Percentiles rank a stretch among this genome's conserved stretches.
phyloP scores from a whole-genome alignment of 2,329 filamentous ascomycete species.

The Talaromyces sp. region DNA sequence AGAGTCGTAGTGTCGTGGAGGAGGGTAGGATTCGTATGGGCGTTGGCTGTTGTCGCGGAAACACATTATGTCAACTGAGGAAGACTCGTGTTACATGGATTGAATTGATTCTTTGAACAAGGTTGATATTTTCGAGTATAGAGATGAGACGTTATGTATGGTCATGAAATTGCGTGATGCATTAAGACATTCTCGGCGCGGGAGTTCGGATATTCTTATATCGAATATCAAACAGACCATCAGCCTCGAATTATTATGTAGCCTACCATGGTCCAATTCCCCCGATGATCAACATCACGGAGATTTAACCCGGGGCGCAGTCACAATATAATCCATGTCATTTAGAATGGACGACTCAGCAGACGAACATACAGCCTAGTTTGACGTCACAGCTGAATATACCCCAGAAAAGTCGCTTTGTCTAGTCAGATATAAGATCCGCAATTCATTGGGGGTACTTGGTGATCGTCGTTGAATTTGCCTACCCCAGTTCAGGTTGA shows the following conservation, averaged over 20 bases:
- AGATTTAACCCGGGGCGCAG: background rate
- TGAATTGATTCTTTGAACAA: background rate
- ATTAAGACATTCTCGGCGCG: too few species aligned
- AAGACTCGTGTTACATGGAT: too few species aligned
- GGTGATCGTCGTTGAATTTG: background rate
- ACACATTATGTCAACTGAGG: background rate
- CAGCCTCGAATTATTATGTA: background rate
- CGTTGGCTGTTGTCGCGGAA: background rate
- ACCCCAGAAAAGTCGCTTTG: background rate
- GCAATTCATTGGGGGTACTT: background rate
- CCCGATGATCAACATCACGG: background rate
- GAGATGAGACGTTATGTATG: too few species aligned
- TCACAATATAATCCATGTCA: background rate
- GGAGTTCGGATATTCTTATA: too few species aligned
- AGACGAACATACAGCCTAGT: background rate
- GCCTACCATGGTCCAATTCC: background rate
- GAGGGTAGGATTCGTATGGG: conserved; percentile 3
- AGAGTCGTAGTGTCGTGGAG: background rate
- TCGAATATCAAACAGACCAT: background rate
- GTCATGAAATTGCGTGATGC: too few species aligned
- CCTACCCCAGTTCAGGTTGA: background rate
- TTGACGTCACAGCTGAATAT: background rate
- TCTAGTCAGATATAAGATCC: background rate
- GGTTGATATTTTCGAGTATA: background rate
- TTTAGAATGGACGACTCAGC: background rate